phyloP scores from a whole-genome alignment of 768 basidiomycete genomes.

The Tylopilus intermedius region DNA sequence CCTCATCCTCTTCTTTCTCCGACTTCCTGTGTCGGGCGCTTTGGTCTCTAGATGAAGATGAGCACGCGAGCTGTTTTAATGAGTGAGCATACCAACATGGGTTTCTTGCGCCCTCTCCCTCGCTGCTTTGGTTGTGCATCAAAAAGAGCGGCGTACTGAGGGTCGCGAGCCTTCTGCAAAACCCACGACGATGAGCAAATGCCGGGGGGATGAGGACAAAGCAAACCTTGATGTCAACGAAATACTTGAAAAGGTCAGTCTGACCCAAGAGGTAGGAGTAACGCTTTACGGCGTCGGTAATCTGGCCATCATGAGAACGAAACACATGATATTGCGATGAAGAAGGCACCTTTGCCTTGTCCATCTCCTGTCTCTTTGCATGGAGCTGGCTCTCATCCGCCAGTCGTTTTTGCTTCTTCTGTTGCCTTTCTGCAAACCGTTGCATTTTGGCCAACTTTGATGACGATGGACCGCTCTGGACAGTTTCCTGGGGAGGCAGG shows the following conservation, averaged over 20 bases:
- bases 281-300: slow-evolving; percentile 90
- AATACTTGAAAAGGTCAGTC: slow-evolving; percentile 97
- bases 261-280: slow-evolving; percentile 98
- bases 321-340: background rate
- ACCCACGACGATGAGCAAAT: background rate
- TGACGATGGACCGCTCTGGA: slow-evolving; percentile 24
- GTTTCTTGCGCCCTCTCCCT: slow-evolving; percentile 82
- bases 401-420: slow-evolving; percentile 54
- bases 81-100: slow-evolving; percentile 42
- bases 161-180: slow-evolving; percentile 76
- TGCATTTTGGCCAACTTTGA: slow-evolving; percentile 34
- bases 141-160: slow-evolving; percentile 85
- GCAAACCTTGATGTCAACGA: slow-evolving; percentile 89
- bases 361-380: slow-evolving; percentile 74
- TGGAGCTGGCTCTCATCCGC: slow-evolving; percentile 67
- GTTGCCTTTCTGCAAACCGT: slow-evolving; percentile 35
- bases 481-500: slow-evolving; percentile 13
- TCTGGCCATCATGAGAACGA: slow-evolving; percentile 39
- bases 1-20: slow-evolving; percentile 98
- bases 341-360: slow-evolving; percentile 72
- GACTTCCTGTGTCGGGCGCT: slow-evolving; percentile 85
- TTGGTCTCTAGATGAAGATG: slow-evolving; percentile 50
- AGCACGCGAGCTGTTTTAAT: background rate
- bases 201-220: background rate
- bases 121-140: slow-evolving; percentile 84